Conservation (phyloP, 768 basidiomycete species). For the Suillus clintonianus region DNA sequence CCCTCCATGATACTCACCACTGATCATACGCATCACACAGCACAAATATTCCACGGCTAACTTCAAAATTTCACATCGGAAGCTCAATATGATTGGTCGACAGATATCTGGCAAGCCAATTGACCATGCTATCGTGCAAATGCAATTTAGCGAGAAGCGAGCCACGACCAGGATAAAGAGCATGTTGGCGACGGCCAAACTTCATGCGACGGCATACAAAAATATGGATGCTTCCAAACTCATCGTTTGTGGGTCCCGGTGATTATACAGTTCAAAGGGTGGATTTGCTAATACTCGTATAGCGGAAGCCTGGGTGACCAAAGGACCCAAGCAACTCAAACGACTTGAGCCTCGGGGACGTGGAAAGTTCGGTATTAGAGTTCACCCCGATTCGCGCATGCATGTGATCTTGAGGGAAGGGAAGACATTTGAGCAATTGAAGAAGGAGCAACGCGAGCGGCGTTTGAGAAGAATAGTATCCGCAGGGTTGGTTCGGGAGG, state of each 20-base stretch:
- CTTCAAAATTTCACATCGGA: conserved; percentile 93
- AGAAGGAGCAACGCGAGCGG: conserved; percentile 60
- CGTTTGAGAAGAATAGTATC: conserved; percentile 79
- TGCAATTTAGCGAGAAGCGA: conserved; percentile 94
- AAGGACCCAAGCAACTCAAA: conserved; percentile 64
- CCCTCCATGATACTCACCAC: background rate
- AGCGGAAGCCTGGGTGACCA: conserved; percentile 96
- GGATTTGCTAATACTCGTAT: conserved; percentile 5
- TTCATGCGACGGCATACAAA: conserved; percentile 81
- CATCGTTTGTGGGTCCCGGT: conserved; percentile 68
- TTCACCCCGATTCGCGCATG: conserved; percentile 74
- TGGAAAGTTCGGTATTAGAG: conserved; percentile 75
- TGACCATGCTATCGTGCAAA: conserved; percentile 93
- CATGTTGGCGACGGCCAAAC: conserved; percentile 83
- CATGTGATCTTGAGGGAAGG: conserved; percentile 81
- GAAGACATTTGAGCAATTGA: conserved; percentile 69
- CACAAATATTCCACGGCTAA: conserved; percentile 91
- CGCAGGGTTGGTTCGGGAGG: conserved; percentile 77
- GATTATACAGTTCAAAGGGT: background rate
- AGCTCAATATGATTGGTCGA: conserved; percentile 83
- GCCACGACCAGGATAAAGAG: conserved; percentile 84
- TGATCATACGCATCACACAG: conserved; percentile 37
- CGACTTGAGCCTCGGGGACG: conserved; percentile 83
- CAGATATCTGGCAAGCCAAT: conserved; percentile 92
- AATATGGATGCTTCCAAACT: conserved; percentile 70